Percentiles rank a stretch among this genome's conserved stretches.
Evolutionary conservation across 345 rosid species (phyloP).

Genomic region (Streptanthus diversifolius): DNA sequence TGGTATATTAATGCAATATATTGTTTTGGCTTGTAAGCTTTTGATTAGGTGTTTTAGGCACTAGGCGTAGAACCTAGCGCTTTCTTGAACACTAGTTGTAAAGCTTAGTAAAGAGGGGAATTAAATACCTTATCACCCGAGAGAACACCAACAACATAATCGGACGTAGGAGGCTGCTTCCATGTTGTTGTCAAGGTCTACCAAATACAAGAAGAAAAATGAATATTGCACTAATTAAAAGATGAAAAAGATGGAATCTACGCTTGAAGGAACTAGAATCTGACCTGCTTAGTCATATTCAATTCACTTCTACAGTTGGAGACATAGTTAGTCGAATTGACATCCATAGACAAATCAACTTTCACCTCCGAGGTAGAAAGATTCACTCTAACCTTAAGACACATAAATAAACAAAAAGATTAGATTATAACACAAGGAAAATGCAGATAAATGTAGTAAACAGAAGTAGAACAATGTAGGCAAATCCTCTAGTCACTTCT

Average conservation of each 20-base stretch:
- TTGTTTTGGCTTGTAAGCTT: no score
- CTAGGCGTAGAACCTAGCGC: no score
- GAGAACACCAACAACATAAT: conserved; percentile 73
- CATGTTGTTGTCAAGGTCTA: conserved; percentile 63
- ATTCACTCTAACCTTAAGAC: conserved; percentile 68
- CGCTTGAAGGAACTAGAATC: conserved; percentile 3
- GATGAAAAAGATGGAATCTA: conserved; percentile 10
- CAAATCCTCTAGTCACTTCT: conserved; percentile 53
- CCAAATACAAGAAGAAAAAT: conserved; percentile 1
- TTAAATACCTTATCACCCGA: conserved; percentile 65
- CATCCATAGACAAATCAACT: conserved; percentile 64
- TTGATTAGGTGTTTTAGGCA: no score
- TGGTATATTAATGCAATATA: no score
- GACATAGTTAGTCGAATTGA: conserved; percentile 51
- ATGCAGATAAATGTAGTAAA: no score
- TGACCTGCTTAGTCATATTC: conserved; percentile 62
- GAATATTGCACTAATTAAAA: neutral
- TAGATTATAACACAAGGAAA: neutral
- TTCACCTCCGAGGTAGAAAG: conserved; percentile 51
- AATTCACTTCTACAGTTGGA: conserved; percentile 30
- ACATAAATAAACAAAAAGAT: neutral
- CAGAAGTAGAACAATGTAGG: neutral
- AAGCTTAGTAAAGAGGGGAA: neutral
- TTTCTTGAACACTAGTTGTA: no score
- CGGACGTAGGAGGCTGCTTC: conserved; percentile 39